These are phyloP conservation scores for Xylaria sp. DNA, from an alignment of 2,329 filamentous ascomycete genomes.

Conservation along the genomic window DNA sequence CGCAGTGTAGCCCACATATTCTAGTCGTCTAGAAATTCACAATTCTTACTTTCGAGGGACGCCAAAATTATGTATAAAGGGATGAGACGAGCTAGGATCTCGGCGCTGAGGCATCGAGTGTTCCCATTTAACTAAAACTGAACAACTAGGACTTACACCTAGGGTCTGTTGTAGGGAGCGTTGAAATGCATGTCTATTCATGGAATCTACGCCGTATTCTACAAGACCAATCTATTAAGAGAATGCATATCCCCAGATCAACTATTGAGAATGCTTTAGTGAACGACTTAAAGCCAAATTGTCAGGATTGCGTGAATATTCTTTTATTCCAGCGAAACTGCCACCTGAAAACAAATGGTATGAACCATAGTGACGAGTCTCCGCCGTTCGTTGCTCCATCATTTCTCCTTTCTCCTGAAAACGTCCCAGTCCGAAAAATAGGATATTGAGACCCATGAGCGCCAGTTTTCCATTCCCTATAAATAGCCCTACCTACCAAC, in stretches of 20 bases:
- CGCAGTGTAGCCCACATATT: no score
- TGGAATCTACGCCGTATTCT: background rate
- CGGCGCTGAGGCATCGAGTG: no score
- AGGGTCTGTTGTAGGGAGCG: no score
- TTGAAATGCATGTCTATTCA: background rate
- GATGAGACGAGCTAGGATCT: no score
- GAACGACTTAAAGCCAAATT: background rate
- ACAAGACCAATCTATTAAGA: background rate
- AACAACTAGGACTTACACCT: background rate
- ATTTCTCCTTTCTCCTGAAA: conserved; percentile 9
- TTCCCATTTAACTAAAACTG: no score
- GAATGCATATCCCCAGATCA: background rate
- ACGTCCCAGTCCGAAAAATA: conserved; percentile 22
- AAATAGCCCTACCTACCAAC: conserved; percentile 27
- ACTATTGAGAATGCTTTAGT: background rate
- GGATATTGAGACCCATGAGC: conserved; percentile 31
- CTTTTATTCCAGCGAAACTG: conserved; percentile 9
- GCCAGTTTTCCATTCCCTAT: conserved; percentile 34
- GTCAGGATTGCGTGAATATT: background rate
- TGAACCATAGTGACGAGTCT: background rate
- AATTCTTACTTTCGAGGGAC: no score
- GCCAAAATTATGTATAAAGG: no score
- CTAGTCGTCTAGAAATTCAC: no score
- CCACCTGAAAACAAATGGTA: conserved; percentile 9
- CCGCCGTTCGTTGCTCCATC: background rate